Evolutionary conservation across 2,329 filamentous ascomycete genomes (phyloP).

Genomic region (Colletotrichum sp.): DNA sequence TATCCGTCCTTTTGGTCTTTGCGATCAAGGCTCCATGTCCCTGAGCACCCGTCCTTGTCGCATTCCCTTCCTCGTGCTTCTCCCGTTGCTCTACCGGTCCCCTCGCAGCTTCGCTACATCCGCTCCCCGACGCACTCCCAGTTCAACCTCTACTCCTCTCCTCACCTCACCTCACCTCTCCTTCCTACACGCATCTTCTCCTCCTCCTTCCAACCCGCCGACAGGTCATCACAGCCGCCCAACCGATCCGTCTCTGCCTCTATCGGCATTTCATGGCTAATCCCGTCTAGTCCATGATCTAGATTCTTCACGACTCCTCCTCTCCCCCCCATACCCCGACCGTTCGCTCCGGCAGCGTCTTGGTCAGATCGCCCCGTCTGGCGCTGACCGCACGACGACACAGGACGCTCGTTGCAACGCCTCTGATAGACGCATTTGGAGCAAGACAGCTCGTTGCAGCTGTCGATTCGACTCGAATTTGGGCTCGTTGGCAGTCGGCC

Average conservation of each 20-base stretch:
- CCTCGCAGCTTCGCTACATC: constrained; percentile 2
- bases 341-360: constrained; percentile 22
- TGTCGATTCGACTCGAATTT: background rate
- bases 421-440: background rate
- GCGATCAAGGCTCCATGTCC: constrained; percentile 38
- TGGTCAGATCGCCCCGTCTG: constrained; percentile 19
- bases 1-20: constrained; percentile 35
- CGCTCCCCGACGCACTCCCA: constrained; percentile 12
- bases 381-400: constrained; percentile 19
- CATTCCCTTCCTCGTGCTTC: background rate
- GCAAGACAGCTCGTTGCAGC: background rate
- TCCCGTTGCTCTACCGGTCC: background rate
- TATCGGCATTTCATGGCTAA: constrained; percentile 8
- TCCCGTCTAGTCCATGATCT: constrained; percentile 10
- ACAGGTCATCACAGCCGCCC: constrained; percentile 2
- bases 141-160: constrained; percentile 16
- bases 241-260: background rate
- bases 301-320: constrained; percentile 5
- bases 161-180: background rate
- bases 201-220: background rate
- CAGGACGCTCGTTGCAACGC: background rate
- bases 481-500: constrained; percentile 26
- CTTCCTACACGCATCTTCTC: constrained; percentile 8
- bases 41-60: constrained; percentile 20
- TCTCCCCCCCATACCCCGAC: constrained; percentile 3